phyloP scores from a whole-genome alignment of 2,329 filamentous ascomycete genomes.

The Fusarium sp. region DNA sequence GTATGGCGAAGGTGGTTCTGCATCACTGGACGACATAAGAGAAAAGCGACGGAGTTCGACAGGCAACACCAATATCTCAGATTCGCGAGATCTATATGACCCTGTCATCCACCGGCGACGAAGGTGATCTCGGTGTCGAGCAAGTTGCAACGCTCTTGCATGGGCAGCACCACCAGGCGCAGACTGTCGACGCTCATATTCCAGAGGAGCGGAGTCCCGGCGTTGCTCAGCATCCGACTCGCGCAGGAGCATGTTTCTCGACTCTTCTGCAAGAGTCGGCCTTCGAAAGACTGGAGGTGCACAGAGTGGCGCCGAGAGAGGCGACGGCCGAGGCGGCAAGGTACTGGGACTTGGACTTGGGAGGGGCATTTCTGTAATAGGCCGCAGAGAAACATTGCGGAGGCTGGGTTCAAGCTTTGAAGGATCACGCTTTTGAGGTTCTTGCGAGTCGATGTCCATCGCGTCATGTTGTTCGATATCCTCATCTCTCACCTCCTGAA shows the following conservation, averaged over 20 bases:
- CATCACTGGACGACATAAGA: slow-evolving; percentile 23
- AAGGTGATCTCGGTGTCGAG: slow-evolving; percentile 44
- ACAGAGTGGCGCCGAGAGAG: slow-evolving; percentile 42
- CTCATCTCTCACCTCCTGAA: slow-evolving; percentile 39
- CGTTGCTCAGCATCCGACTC: slow-evolving; percentile 16
- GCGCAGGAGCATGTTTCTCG: slow-evolving; percentile 33
- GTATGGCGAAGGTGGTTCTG: slow-evolving; percentile 29
- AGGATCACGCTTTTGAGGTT: slow-evolving; percentile 18
- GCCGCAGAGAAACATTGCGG: slow-evolving; percentile 31
- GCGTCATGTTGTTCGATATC: slow-evolving; percentile 38
- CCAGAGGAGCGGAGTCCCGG: not conserved
- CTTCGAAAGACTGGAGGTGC: slow-evolving; percentile 18
- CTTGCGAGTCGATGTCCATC: slow-evolving; percentile 31
- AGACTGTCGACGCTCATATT: slow-evolving; percentile 40
- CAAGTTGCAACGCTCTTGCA: slow-evolving; percentile 43
- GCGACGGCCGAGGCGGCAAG: slow-evolving; percentile 27
- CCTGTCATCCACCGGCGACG: slow-evolving; percentile 35
- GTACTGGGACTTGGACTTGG: slow-evolving; percentile 19
- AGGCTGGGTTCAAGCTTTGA: slow-evolving; percentile 23
- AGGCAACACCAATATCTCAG: slow-evolving; percentile 48
- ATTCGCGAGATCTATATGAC: slow-evolving; percentile 30
- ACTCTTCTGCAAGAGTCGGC: slow-evolving; percentile 41
- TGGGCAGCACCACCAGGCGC: slow-evolving; percentile 33
- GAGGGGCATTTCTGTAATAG: slow-evolving; percentile 30
- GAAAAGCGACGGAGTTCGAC: slow-evolving; percentile 44